Percentiles rank a stretch among this genome's conserved stretches.
These are phyloP conservation scores for Phytophthora citrophthora DNA, from an alignment of 352 stramenopile species.

Conservation along the genomic window DNA sequence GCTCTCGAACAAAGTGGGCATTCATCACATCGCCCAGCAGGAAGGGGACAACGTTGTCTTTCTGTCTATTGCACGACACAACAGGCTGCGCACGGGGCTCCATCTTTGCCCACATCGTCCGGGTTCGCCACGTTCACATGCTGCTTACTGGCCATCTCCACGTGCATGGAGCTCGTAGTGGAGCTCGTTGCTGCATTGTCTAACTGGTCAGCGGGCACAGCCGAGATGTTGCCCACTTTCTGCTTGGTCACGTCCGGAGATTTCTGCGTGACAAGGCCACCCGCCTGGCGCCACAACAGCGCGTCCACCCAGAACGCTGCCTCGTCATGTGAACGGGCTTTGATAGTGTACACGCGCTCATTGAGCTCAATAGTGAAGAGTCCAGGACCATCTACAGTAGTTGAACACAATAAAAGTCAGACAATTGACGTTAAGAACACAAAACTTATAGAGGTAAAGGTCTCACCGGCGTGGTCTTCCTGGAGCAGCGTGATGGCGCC, in stretches of 20 bases:
- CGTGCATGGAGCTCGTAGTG: slow-evolving; percentile 34
- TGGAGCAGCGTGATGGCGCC: slow-evolving; percentile 77
- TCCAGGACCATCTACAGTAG: slow-evolving; percentile 66
- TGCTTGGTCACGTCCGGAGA: slow-evolving; percentile 59
- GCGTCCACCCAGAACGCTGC: slow-evolving; percentile 89
- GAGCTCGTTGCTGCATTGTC: slow-evolving; percentile 23
- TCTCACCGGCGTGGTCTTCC: slow-evolving; percentile 70
- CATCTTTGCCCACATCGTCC: slow-evolving; percentile 50
- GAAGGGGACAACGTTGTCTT: slow-evolving; percentile 1
- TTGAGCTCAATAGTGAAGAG: slow-evolving; percentile 92
- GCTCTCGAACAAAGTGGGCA: slow-evolving; percentile 17
- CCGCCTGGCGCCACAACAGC: slow-evolving; percentile 84
- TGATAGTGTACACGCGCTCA: slow-evolving; percentile 92
- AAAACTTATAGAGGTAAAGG: not conserved
- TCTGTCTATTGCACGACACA: slow-evolving; percentile 73
- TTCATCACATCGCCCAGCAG: slow-evolving; percentile 12
- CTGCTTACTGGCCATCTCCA: slow-evolving; percentile 37
- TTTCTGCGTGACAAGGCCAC: slow-evolving; percentile 81
- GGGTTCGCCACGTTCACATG: slow-evolving; percentile 27
- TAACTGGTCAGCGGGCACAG: slow-evolving; percentile 45
- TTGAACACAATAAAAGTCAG: slow-evolving; percentile 21
- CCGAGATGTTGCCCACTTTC: slow-evolving; percentile 42
- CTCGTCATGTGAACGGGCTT: slow-evolving; percentile 86
- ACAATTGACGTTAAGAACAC: not conserved
- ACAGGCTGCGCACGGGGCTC: slow-evolving; percentile 60